Conservation (phyloP, 2,329 filamentous ascomycete species). For the Penicillium rolfsii region DNA sequence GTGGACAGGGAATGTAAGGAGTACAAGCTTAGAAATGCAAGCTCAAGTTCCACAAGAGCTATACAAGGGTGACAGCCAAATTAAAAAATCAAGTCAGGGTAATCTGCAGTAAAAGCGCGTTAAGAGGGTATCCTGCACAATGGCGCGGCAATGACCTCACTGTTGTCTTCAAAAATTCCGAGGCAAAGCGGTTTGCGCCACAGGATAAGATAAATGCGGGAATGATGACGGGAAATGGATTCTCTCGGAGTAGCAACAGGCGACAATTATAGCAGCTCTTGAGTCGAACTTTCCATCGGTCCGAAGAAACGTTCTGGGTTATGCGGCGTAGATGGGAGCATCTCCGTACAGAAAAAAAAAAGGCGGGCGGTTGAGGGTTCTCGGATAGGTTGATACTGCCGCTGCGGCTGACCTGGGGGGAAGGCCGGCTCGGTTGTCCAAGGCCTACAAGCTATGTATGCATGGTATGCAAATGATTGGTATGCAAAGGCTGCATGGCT, state of each 20-base stretch:
- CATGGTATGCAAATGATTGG: not conserved
- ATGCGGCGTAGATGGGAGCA: conserved; percentile 50
- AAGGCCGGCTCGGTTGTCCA: conserved; percentile 7
- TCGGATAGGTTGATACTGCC: conserved; percentile 5
- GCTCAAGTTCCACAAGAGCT: not conserved
- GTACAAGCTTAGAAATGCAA: not conserved
- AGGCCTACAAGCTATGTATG: not conserved
- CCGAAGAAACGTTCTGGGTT: conserved; percentile 43
- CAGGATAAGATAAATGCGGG: not conserved
- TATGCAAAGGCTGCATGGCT: conserved; percentile 1
- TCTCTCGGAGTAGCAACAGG: not conserved
- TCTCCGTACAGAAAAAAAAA: conserved; percentile 31
- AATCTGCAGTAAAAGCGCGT: not conserved
- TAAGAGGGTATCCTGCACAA: conserved; percentile 1
- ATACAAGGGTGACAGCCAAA: not conserved
- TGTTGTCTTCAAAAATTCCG: conserved; percentile 9
- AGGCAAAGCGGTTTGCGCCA: conserved; percentile 12
- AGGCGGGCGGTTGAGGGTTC: conserved; percentile 3
- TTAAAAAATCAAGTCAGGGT: not conserved
- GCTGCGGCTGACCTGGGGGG: not conserved
- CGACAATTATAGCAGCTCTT: not conserved
- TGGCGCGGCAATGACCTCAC: conserved; percentile 28
- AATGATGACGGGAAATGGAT: not conserved
- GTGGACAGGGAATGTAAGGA: not conserved
- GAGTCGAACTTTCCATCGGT: conserved; percentile 23